Evolutionary conservation across 768 basidiomycete species (phyloP).

Genomic region (Tephrocybe sp.): DNA sequence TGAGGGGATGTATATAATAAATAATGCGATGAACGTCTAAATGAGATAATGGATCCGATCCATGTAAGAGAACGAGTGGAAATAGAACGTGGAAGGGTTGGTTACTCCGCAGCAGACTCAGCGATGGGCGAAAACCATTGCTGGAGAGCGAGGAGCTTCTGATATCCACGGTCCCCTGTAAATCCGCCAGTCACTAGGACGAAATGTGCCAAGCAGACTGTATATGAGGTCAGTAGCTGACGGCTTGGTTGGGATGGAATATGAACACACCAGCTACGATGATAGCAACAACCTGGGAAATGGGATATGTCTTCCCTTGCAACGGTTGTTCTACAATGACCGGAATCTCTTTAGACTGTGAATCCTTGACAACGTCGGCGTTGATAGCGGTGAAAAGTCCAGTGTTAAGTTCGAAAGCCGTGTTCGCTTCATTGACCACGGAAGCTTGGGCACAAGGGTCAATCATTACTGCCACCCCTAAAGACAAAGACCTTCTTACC

Average conservation of each 20-base stretch:
- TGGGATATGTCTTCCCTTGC: conserved; percentile 25
- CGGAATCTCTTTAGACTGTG: conserved; percentile 15
- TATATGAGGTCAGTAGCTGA: neutral
- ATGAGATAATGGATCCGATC: neutral
- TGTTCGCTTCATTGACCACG: conserved; percentile 47
- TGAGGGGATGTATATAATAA: neutral
- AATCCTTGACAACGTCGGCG: conserved; percentile 17
- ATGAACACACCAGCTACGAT: conserved; percentile 32
- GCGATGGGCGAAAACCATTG: conserved; percentile 32
- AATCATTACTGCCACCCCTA: neutral
- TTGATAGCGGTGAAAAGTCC: conserved; percentile 42
- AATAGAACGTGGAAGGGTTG: neutral
- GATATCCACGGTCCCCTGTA: conserved; percentile 44
- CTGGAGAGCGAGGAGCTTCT: conserved; percentile 42
- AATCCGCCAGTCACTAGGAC: conserved; percentile 45
- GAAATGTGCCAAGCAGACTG: conserved; percentile 51
- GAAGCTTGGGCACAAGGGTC: conserved; percentile 28
- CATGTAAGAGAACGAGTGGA: neutral
- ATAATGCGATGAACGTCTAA: neutral
- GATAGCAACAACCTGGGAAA: conserved; percentile 35
- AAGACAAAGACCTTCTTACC: conserved; percentile 26
- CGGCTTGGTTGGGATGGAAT: neutral
- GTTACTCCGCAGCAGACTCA: conserved; percentile 6
- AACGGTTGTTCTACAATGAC: conserved; percentile 6
- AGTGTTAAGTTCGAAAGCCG: conserved; percentile 49